Evolutionary conservation across 176 grass and related monocot genomes (phyloP), one percentile per base, ranked within the genome.

Genomic region (Poa annua): DNA sequence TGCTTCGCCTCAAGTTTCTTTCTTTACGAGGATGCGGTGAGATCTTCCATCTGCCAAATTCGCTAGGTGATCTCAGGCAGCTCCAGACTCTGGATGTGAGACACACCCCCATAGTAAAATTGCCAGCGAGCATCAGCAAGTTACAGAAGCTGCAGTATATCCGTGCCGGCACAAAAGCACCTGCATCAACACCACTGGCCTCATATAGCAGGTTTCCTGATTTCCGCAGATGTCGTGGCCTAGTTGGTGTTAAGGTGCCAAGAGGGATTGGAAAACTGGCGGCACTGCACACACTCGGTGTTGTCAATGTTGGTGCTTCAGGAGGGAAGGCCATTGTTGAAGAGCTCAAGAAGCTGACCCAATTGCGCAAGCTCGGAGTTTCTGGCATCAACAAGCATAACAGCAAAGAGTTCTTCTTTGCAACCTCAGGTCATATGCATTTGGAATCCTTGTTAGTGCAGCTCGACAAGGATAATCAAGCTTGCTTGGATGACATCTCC

Each of bases 1-100:
- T 85, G 19, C 12, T 19, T 24, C 78, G 74, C 3, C 70, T 92
- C 34, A 88, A 88, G 81, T 83, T 63, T 6, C 62, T 92, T 10
- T 87, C 78, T 0, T 21, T 88, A 0, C 66, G 66, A 14, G 22
- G 71, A 2, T 59, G 45, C 10, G 21, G 0, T 1, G 2, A 21
- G 2, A 47, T 85, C 24, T 1, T 1, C 4, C 35, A 1, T 3
- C 2, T 85, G 1, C 74, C 83, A 3, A 3, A 3, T 68, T 85
- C 74, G 3, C 32, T 77, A 4, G 49, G 51, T 11, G 11, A 56
- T 11, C 17, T 85, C 16, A 56, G 21, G 11, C 83, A 85, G 21
- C 74, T 85, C 4, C 49, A 85, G 5, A 85, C 74, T 22, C 50
- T 85, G 10, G 83, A 85, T 35, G 16, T 78, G 35, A 77, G 83